Percentiles rank a stretch among this genome's conserved stretches.
phyloP scores from a whole-genome alignment of 495 filamentous ascomycete genomes.

The Daldinia caldariorum region DNA sequence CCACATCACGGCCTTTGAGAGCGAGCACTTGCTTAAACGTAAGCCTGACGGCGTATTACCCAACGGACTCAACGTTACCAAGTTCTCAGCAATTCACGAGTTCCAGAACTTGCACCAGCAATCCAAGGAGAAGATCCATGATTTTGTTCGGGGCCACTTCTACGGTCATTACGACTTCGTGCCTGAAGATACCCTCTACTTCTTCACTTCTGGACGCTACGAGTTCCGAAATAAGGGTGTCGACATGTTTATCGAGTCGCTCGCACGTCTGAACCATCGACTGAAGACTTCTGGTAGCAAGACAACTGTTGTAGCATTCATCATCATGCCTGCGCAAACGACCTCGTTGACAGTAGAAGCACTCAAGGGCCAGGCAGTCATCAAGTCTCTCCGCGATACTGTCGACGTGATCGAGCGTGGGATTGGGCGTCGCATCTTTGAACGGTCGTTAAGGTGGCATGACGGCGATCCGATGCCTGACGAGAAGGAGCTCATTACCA shows the following conservation, averaged over 20 bases:
- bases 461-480: constrained; percentile 93
- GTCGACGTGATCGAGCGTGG: constrained; percentile 88
- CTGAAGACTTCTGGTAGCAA: constrained; percentile 87
- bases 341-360: constrained; percentile 94
- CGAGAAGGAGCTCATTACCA: constrained; percentile 91
- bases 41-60: constrained; percentile 97
- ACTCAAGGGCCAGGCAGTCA: constrained; percentile 94
- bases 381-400: constrained; percentile 94
- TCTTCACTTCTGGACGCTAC: constrained; percentile 96
- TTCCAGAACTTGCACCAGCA: constrained; percentile 98
- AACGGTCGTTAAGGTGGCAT: constrained; percentile 91
- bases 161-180: constrained; percentile 98
- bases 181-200: constrained; percentile 95
- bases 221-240: constrained; percentile 98
- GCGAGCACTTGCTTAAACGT: constrained; percentile 94
- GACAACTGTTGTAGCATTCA: constrained; percentile 96
- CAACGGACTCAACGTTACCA: constrained; percentile 97
- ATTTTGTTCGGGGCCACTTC: constrained; percentile 98
- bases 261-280: constrained; percentile 92
- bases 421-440: constrained; percentile 93
- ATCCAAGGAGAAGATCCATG: constrained; percentile 95
- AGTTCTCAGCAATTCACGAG: constrained; percentile 98
- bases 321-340: constrained; percentile 99
- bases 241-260: constrained; percentile 98
- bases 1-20: constrained; percentile 98